Conservation (phyloP, 2,329 filamentous ascomycete species). For the Clarireedia paspali region DNA sequence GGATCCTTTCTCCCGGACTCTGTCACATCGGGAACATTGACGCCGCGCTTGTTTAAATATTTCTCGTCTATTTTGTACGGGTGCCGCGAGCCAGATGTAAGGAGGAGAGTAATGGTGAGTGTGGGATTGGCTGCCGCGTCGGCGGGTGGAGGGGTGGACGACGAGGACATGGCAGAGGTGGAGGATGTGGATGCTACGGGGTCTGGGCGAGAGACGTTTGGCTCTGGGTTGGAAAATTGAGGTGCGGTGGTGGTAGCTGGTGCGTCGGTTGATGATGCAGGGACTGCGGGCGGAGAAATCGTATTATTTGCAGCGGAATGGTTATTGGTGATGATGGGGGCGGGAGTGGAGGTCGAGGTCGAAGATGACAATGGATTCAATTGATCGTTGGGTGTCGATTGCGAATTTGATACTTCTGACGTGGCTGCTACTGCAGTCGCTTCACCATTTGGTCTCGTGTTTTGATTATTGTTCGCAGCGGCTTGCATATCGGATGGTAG, state of each 20-base stretch:
- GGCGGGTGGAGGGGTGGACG: neutral
- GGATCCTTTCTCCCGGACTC: slow-evolving; percentile 60
- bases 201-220: neutral
- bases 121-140: slow-evolving; percentile 31
- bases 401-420: neutral
- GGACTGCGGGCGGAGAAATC: neutral
- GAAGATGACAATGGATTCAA: neutral
- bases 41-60: slow-evolving; percentile 74
- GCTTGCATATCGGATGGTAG: neutral
- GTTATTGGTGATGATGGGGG: neutral
- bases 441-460: neutral
- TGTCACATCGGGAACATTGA: slow-evolving; percentile 61
- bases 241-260: neutral
- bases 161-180: neutral
- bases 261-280: neutral
- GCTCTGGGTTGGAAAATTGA: too few species aligned
- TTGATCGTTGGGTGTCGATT: neutral
- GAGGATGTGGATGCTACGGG: neutral
- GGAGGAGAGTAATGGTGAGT: slow-evolving; percentile 73
- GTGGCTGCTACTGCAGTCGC: neutral
- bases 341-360: neutral
- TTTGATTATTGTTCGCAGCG: neutral
- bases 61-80: slow-evolving; percentile 85
- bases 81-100: slow-evolving; percentile 75
- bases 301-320: neutral